Conservation (phyloP, 2,329 filamentous ascomycete genomes). For the Penicillium thymicola region DNA sequence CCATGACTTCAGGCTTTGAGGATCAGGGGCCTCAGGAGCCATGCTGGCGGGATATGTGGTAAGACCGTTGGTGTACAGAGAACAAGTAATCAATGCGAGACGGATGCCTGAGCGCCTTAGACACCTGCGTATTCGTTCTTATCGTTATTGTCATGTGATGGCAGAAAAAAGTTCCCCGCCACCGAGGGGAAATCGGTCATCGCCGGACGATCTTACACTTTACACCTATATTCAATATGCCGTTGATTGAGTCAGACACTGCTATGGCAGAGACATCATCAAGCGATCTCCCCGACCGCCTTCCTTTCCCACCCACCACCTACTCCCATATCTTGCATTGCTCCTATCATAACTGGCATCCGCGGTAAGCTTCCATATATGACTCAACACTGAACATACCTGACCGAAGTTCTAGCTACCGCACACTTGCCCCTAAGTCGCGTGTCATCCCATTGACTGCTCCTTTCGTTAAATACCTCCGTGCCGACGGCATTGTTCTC, state of each 20-base stretch:
- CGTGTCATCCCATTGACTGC: conserved; percentile 73
- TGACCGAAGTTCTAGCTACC: conserved; percentile 57
- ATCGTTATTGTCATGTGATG: conserved; percentile 24
- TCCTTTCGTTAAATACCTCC: conserved; percentile 80
- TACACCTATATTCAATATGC: conserved; percentile 22
- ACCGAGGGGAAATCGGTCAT: conserved; percentile 6
- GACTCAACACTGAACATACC: background rate
- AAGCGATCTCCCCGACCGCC: conserved; percentile 26
- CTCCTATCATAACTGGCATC: conserved; percentile 90
- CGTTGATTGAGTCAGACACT: conserved; percentile 27
- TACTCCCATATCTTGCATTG: conserved; percentile 89
- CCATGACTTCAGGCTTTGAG: conserved; percentile 57
- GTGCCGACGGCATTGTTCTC: conserved; percentile 87
- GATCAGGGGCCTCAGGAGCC: conserved; percentile 56
- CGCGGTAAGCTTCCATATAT: conserved; percentile 51
- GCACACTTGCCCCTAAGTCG: conserved; percentile 77
- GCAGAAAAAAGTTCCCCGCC: conserved; percentile 23
- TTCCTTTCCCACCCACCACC: conserved; percentile 78
- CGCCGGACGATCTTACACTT: background rate
- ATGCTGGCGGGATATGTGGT: conserved; percentile 35
- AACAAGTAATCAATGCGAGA: conserved; percentile 10
- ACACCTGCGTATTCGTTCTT: conserved; percentile 12
- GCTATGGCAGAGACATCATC: conserved; percentile 13
- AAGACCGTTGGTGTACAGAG: conserved; percentile 4
- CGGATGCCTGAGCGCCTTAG: conserved; percentile 11